These are phyloP conservation scores for Sporodiniella umbellata DNA, from an alignment of 371 early-diverging fungal genomes.

Conservation along the genomic window DNA sequence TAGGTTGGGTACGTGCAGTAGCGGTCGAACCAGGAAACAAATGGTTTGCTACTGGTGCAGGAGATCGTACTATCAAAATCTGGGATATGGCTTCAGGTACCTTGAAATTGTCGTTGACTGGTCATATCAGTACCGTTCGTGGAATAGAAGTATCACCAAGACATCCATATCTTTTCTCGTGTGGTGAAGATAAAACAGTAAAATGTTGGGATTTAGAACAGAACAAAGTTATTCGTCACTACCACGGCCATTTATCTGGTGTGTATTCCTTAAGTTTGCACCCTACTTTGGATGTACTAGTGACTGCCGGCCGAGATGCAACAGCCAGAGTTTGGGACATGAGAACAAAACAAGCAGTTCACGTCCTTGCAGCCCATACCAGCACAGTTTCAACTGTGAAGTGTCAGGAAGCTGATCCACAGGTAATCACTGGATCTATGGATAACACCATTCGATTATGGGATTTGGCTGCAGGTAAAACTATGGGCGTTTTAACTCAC, in stretches of 20 bases:
- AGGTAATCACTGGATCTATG: constrained; percentile 91
- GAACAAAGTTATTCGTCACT: constrained; percentile 97
- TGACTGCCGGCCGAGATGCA: constrained; percentile 95
- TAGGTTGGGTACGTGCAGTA: constrained; percentile 95
- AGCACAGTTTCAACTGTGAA: constrained; percentile 84
- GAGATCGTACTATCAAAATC: constrained; percentile 96
- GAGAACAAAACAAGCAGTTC: constrained; percentile 93
- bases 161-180: constrained; percentile 95
- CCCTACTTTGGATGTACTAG: constrained; percentile 91
- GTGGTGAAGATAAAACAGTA: constrained; percentile 96
- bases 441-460: constrained; percentile 92
- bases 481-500: constrained; percentile 91
- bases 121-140: constrained; percentile 94
- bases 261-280: constrained; percentile 89
- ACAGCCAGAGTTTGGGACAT: constrained; percentile 97
- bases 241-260: constrained; percentile 95
- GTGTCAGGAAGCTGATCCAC: constrained; percentile 94
- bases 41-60: constrained; percentile 98
- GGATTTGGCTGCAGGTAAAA: constrained; percentile 96
- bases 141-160: constrained; percentile 91
- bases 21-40: constrained; percentile 93
- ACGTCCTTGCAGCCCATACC: constrained; percentile 86
- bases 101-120: constrained; percentile 91
- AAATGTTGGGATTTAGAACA: constrained; percentile 98
- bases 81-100: constrained; percentile 98